phyloP scores from a whole-genome alignment of 2,329 filamentous ascomycete species.

The Aspergillus sergii region DNA sequence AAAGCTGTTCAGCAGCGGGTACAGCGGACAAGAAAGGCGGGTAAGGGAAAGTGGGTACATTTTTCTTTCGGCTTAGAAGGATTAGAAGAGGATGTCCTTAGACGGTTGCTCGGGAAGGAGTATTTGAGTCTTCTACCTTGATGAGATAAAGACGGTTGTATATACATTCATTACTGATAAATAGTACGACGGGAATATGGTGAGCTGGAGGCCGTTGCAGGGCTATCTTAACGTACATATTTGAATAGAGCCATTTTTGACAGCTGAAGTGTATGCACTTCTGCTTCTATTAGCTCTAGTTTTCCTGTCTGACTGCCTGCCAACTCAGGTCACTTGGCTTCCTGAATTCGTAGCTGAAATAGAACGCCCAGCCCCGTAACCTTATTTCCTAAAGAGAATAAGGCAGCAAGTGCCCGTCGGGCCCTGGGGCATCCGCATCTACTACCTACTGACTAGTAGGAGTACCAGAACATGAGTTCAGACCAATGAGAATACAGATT shows the following conservation, averaged over 20 bases:
- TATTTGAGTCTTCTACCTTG: constrained; percentile 9
- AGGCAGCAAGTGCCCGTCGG: too few relatives aligned
- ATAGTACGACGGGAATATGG: not conserved
- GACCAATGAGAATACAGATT: too few relatives aligned
- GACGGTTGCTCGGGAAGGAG: constrained; percentile 20
- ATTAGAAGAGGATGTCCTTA: constrained; percentile 20
- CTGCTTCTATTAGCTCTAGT: not conserved
- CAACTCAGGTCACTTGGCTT: too few relatives aligned
- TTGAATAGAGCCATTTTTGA: not conserved
- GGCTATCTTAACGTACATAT: not conserved
- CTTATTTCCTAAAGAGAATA: too few relatives aligned
- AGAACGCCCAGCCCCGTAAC: too few relatives aligned
- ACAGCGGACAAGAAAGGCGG: constrained; percentile 31
- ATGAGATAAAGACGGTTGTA: not conserved
- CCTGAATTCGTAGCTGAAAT: too few relatives aligned
- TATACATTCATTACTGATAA: not conserved
- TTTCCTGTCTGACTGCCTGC: too few relatives aligned
- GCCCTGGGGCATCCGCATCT: too few relatives aligned
- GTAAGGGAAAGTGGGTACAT: constrained; percentile 44
- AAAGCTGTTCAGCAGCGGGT: constrained; percentile 36
- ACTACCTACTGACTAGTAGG: too few relatives aligned
- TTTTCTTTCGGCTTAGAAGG: constrained; percentile 35
- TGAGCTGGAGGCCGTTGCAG: not conserved
- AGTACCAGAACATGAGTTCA: too few relatives aligned
- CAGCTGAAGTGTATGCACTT: too few relatives aligned